Conservation (phyloP, 352 stramenopile genomes). For the Phytophthora rubi region DNA sequence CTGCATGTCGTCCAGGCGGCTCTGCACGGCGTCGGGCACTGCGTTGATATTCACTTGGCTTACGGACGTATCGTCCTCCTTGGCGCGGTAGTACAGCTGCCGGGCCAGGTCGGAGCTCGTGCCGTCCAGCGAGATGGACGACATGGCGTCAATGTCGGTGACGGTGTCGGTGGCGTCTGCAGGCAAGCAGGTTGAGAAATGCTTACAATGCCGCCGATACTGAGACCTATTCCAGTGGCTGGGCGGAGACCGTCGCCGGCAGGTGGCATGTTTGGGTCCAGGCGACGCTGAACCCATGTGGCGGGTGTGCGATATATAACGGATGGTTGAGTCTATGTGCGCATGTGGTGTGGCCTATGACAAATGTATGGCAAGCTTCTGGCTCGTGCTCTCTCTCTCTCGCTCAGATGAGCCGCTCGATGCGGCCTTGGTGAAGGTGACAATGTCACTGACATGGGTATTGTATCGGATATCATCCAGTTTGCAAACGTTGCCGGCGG, state of each 20-base stretch:
- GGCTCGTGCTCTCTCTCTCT: no score
- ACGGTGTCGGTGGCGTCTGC: background rate
- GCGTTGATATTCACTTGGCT: constrained; percentile 4
- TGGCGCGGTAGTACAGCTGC: constrained; percentile 33
- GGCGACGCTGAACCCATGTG: background rate
- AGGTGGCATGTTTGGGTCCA: background rate
- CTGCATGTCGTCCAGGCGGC: constrained; percentile 9
- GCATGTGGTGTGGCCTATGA: background rate
- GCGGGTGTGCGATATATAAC: background rate
- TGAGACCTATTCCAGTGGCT: background rate
- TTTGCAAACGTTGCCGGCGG: no score
- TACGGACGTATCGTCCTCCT: constrained; percentile 13
- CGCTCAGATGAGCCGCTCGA: background rate
- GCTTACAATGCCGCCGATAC: background rate
- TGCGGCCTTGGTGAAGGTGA: background rate
- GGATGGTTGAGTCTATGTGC: background rate
- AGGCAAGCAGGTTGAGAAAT: constrained; percentile 12
- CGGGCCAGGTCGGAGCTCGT: constrained; percentile 42
- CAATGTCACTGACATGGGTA: no score
- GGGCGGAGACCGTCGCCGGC: background rate
- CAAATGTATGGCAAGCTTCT: background rate
- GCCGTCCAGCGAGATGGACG: constrained; percentile 33
- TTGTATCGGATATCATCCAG: no score
- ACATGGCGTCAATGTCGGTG: constrained; percentile 1
- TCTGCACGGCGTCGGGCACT: constrained; percentile 17